These are phyloP conservation scores for Pezicula neosporulosa DNA, from an alignment of 2,329 filamentous ascomycete species.

Conservation along the genomic window DNA sequence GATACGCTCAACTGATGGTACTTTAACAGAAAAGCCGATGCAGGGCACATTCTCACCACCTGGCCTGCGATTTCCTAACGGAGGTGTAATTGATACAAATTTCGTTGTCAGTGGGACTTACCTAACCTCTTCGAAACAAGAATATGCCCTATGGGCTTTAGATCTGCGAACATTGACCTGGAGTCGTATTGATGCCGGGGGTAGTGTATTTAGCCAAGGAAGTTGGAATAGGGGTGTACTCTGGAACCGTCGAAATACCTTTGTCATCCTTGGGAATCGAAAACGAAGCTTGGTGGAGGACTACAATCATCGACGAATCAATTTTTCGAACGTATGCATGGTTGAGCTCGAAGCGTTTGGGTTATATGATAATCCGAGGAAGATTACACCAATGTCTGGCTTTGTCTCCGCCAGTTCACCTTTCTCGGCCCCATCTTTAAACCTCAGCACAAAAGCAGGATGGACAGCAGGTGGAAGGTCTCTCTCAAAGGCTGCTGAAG, in stretches of 20 bases:
- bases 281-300: slow-evolving; percentile 94
- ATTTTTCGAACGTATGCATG: slow-evolving; percentile 95
- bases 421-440: slow-evolving; percentile 49
- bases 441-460: slow-evolving; percentile 46
- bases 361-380: slow-evolving; percentile 91
- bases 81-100: slow-evolving; percentile 90
- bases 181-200: slow-evolving; percentile 93
- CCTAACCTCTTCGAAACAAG: slow-evolving; percentile 94
- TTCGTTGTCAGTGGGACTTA: slow-evolving; percentile 98
- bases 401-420: slow-evolving; percentile 81
- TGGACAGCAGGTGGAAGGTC: slow-evolving; percentile 72
- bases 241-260: slow-evolving; percentile 91
- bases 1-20: slow-evolving; percentile 79
- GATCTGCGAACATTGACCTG: slow-evolving; percentile 86
- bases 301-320: slow-evolving; percentile 96
- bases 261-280: slow-evolving; percentile 91
- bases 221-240: slow-evolving; percentile 96
- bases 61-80: slow-evolving; percentile 91
- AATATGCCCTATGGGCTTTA: slow-evolving; percentile 95
- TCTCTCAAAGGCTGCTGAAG: slow-evolving; percentile 75
- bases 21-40: slow-evolving; percentile 85
- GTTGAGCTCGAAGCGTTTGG: slow-evolving; percentile 97
- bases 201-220: slow-evolving; percentile 90
- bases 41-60: slow-evolving; percentile 82
- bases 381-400: slow-evolving; percentile 71